Conservation (phyloP, 768 basidiomycete species). For the Termitomyces sp. region DNA sequence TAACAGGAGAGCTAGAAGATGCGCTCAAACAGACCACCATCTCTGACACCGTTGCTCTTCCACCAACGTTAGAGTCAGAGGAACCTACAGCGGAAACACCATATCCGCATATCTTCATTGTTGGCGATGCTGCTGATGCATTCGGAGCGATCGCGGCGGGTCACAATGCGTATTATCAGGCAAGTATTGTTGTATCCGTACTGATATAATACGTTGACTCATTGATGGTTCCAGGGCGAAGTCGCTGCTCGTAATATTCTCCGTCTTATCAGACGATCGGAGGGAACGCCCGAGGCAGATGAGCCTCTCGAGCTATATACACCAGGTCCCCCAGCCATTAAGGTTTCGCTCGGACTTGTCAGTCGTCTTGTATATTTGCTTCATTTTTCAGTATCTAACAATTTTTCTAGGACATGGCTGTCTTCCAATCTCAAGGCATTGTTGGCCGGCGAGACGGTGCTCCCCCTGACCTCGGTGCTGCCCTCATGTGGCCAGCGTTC, state of each 20-base stretch:
- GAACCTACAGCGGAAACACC: slow-evolving; percentile 19
- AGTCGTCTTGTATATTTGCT: slow-evolving; percentile 14
- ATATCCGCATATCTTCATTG: slow-evolving; percentile 52
- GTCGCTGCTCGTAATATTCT: slow-evolving; percentile 53
- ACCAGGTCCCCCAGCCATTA: slow-evolving; percentile 48
- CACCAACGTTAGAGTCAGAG: not conserved
- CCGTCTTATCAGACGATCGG: slow-evolving; percentile 29
- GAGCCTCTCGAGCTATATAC: slow-evolving; percentile 38
- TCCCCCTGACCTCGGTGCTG: slow-evolving; percentile 42
- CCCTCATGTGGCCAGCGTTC: slow-evolving; percentile 38
- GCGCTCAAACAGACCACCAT: slow-evolving; percentile 17
- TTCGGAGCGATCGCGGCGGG: slow-evolving; percentile 61
- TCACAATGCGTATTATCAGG: slow-evolving; percentile 49
- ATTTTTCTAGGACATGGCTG: slow-evolving; percentile 20
- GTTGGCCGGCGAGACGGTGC: slow-evolving; percentile 40
- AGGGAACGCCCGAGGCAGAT: slow-evolving; percentile 2
- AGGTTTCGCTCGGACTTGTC: slow-evolving; percentile 56
- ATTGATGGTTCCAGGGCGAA: slow-evolving; percentile 25
- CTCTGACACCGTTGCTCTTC: slow-evolving; percentile 2
- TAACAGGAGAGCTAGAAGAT: slow-evolving; percentile 10
- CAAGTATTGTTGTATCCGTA: slow-evolving; percentile 3
- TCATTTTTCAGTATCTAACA: not conserved
- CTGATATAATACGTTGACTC: not conserved
- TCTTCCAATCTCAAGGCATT: slow-evolving; percentile 40
- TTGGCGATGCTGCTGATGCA: slow-evolving; percentile 61